Conservation (phyloP, 2,329 filamentous ascomycete species). For the Monosporascus cannonballus region DNA sequence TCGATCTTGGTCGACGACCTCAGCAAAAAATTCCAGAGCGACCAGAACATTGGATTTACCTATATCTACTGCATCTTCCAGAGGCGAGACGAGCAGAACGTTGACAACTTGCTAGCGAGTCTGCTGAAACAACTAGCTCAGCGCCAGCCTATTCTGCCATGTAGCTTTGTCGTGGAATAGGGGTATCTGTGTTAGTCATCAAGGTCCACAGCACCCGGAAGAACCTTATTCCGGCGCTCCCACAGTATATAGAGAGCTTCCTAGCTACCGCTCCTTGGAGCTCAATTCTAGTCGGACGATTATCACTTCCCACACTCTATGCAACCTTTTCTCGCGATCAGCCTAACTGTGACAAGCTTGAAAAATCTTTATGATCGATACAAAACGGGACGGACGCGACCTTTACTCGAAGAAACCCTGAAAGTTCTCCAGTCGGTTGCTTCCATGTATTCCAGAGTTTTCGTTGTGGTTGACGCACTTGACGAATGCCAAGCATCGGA, state of each 20-base stretch:
- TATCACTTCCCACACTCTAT: too few relatives aligned
- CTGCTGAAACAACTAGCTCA: conserved; percentile 33
- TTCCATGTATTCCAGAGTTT: conserved; percentile 14
- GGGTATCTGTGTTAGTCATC: too few relatives aligned
- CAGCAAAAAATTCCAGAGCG: conserved; percentile 7
- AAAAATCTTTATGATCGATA: conserved; percentile 20
- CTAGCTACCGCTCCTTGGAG: too few relatives aligned
- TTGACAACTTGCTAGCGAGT: conserved; percentile 24
- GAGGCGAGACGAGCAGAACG: conserved; percentile 30
- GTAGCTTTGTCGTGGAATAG: too few relatives aligned
- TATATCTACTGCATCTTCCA: conserved; percentile 42
- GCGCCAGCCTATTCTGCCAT: conserved; percentile 13
- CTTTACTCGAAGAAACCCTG: conserved; percentile 15
- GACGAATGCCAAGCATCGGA: conserved; percentile 10
- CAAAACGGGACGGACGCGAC: conserved; percentile 10
- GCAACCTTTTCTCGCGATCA: too few relatives aligned
- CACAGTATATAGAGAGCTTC: too few relatives aligned
- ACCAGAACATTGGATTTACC: conserved; percentile 23
- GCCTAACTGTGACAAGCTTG: too few relatives aligned
- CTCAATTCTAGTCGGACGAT: too few relatives aligned
- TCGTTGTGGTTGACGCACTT: conserved; percentile 13
- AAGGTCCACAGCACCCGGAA: too few relatives aligned
- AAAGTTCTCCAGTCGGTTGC: conserved; percentile 9
- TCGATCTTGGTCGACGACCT: conserved; percentile 37
- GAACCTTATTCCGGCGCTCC: too few relatives aligned